Evolutionary conservation across 257 asterid genomes (phyloP).

Genomic region (Salvia splendens): DNA sequence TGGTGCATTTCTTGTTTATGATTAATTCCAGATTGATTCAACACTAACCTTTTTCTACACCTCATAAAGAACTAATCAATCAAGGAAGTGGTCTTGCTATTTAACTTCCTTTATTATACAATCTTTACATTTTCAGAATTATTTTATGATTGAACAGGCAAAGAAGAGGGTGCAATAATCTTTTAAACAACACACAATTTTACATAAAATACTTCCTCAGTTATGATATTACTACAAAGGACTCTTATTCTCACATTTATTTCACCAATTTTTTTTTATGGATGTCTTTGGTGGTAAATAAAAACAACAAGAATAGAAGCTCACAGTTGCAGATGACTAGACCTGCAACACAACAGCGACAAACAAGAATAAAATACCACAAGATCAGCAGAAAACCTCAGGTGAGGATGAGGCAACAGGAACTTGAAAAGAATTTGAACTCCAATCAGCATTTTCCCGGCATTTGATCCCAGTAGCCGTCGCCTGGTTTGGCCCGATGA

Average conservation of each 20-base stretch:
- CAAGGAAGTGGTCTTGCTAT: no score
- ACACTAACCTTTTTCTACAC: no score
- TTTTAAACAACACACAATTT: constrained; percentile 16
- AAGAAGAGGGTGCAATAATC: not conserved
- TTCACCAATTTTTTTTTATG: constrained; percentile 20
- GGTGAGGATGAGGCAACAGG: constrained; percentile 27
- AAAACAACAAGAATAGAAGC: constrained; percentile 14
- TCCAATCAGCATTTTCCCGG: constrained; percentile 33
- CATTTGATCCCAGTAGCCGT: constrained; percentile 37
- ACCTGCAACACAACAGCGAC: constrained; percentile 19
- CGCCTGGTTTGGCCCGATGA: constrained; percentile 24
- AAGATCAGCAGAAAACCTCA: constrained; percentile 27
- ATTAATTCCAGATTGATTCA: no score
- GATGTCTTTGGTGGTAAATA: constrained; percentile 3
- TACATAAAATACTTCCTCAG: not conserved
- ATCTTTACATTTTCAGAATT: no score
- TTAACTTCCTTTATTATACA: no score
- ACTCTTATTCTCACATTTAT: constrained; percentile 31
- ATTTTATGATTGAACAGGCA: not conserved
- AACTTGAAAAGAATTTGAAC: constrained; percentile 29
- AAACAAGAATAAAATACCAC: not conserved
- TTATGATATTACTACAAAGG: constrained; percentile 14
- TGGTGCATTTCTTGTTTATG: not conserved
- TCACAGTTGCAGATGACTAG: constrained; percentile 24
- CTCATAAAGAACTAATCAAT: no score